Conservation (phyloP, 129 eudicot species). For the Saposhnikovia divaricata region DNA sequence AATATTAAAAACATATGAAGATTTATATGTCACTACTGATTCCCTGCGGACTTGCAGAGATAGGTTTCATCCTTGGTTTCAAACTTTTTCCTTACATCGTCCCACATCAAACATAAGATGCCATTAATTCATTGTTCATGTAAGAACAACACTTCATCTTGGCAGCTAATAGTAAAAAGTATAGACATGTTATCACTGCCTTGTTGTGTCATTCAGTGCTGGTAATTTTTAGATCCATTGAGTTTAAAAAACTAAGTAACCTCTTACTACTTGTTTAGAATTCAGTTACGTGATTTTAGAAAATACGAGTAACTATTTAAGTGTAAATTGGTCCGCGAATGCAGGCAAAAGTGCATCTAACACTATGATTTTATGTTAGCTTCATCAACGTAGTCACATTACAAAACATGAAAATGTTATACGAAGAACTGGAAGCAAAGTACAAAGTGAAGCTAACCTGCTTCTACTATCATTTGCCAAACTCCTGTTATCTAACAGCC, state of each 20-base stretch:
- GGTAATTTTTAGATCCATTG: not conserved
- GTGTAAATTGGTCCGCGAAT: not conserved
- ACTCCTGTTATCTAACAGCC: conserved; percentile 21
- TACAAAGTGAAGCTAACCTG: conserved; percentile 36
- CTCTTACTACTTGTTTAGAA: not conserved
- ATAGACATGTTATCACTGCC: not conserved
- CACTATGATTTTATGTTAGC: not conserved
- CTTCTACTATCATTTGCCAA: conserved; percentile 21
- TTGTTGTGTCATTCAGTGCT: not conserved
- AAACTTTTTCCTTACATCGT: not conserved
- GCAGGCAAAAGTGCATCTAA: not conserved
- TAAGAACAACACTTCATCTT: not conserved
- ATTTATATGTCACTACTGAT: too few relatives aligned
- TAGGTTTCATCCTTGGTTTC: not conserved
- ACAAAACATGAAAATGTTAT: not conserved
- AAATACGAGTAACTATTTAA: not conserved
- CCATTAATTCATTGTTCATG: too few relatives aligned
- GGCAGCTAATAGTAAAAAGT: not conserved
- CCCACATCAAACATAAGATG: not conserved
- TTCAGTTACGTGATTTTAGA: not conserved
- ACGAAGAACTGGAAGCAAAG: not conserved
- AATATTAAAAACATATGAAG: too few relatives aligned
- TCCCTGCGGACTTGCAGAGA: too few relatives aligned
- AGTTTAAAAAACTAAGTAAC: not conserved
- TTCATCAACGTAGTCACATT: not conserved